phyloP scores from a whole-genome alignment of 441 rosid species.

The Arabidopsis lyrata region DNA sequence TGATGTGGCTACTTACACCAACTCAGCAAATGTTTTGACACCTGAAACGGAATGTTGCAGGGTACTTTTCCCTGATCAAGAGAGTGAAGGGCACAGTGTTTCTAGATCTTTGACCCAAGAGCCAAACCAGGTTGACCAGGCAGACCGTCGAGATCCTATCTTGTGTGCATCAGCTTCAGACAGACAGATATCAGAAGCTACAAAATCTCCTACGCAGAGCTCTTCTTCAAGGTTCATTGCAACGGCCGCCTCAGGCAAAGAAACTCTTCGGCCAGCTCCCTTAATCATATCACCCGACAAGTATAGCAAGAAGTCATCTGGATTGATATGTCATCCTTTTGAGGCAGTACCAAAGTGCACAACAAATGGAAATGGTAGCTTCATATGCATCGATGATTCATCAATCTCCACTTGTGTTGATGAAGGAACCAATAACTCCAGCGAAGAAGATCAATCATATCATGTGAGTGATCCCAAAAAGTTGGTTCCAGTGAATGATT shows the following conservation, averaged over 20 bases:
- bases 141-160: conserved; percentile 51
- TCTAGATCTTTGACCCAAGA: conserved; percentile 53
- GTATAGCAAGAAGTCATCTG: conserved; percentile 53
- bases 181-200: conserved; percentile 55
- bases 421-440: conserved; percentile 41
- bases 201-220: conserved; percentile 51
- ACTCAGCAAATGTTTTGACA: conserved; percentile 58
- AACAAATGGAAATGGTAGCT: conserved; percentile 53
- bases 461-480: conserved; percentile 59
- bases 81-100: conserved; percentile 54
- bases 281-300: conserved; percentile 54
- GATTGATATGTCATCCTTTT: conserved; percentile 53
- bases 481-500: conserved; percentile 70
- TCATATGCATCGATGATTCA: conserved; percentile 58
- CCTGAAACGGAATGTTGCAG: conserved; percentile 91
- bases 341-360: conserved; percentile 58
- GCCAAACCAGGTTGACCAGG: conserved; percentile 46
- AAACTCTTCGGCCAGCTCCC: conserved; percentile 54
- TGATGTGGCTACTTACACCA: conserved; percentile 46
- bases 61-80: conserved; percentile 74
- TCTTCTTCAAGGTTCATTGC: conserved; percentile 53
- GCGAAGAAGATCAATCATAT: conserved; percentile 60
- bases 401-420: conserved; percentile 59
- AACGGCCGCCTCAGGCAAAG: conserved; percentile 55
- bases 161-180: conserved; percentile 51